Base-by-base conservation (phyloP, 257 asterid species). In the Lithospermum erythrorhizon region DNA sequence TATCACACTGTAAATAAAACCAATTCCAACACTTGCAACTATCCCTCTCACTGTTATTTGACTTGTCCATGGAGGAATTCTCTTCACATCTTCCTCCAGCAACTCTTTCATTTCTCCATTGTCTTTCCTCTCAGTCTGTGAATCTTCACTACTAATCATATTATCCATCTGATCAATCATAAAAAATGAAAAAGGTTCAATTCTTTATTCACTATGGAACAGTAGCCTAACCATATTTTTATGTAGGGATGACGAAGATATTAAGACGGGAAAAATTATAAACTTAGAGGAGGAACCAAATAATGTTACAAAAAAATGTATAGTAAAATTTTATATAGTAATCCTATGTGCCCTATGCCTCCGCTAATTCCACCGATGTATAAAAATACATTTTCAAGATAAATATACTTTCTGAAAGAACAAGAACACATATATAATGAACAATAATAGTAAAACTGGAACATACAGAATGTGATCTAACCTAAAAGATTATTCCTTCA, bases 31-130 rank as follows among this genome's bases (percentile, higher is more conserved):
- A 20, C 75, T 71, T 30, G 75, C 68, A 11, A 71, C 27, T 51
- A 71, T 30, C 35, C 75, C 75, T n/a, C 75, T 45, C 10, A 71
- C 16, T 17, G 75, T 65, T 4, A 71, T 65, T 41, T 65, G 75
- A 47, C 64, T 71, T 16, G 64, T 65, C 75, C 75, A 71, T 6
- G 75, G 75, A 7, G 67, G 71, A 55, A 71, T 55, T 61, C 71
- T 71, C 68, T 71, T 71, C 55, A 65, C 41, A 23, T 56, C 60
- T 16, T 56, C 20, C 35, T 56, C 21, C 20, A 22, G 41, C 9
- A 5, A 5, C 1, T 11, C 29, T 22, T 29, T 22, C 30, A 55
- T 17, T 55, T 55, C 60, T 20, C 16, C 57, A 20, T 7, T 20
- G 17, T 6, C 57, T 3, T 20, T 22, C 30, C 60, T 56, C 21